Conservation (phyloP, 768 basidiomycete species). For the Lentinula sp. region DNA sequence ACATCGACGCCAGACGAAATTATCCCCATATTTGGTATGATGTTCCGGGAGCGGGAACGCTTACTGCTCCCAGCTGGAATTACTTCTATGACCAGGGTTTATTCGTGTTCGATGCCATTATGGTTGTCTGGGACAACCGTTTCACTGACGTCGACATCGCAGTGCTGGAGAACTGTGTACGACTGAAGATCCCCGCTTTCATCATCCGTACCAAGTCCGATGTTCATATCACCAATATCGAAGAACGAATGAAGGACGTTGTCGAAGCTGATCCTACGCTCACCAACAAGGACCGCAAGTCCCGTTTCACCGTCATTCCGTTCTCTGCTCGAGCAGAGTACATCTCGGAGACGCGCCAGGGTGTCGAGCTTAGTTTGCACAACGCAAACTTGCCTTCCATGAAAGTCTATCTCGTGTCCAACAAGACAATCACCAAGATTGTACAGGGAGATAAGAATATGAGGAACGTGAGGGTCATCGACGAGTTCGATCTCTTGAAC, state of each 20-base stretch:
- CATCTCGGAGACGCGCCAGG: slow-evolving; percentile 18
- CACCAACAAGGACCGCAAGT: background rate
- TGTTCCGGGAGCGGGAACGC: slow-evolving; percentile 1
- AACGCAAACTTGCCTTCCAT: slow-evolving; percentile 20
- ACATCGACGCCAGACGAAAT: slow-evolving; percentile 1
- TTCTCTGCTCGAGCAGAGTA: slow-evolving; percentile 19
- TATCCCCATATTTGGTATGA: slow-evolving; percentile 6
- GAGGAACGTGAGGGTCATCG: slow-evolving; percentile 3
- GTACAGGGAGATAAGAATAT: slow-evolving; percentile 8
- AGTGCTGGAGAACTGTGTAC: slow-evolving; percentile 10
- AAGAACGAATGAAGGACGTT: slow-evolving; percentile 2
- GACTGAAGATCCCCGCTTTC: slow-evolving; percentile 11
- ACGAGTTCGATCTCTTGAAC: slow-evolving; percentile 4
- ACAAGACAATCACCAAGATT: slow-evolving; percentile 16
- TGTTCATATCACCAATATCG: slow-evolving; percentile 12
- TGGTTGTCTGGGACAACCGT: slow-evolving; percentile 13
- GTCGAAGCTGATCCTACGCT: background rate
- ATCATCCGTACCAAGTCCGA: slow-evolving; percentile 14
- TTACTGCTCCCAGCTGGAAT: background rate
- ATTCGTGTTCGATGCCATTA: slow-evolving; percentile 13
- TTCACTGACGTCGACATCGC: slow-evolving; percentile 12
- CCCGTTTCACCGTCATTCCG: background rate
- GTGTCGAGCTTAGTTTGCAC: slow-evolving; percentile 17
- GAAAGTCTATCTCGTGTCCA: slow-evolving; percentile 22
- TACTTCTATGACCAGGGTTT: slow-evolving; percentile 1